Evolutionary conservation across 768 basidiomycete genomes (phyloP).

Genomic region (Tephrocybe sp.): DNA sequence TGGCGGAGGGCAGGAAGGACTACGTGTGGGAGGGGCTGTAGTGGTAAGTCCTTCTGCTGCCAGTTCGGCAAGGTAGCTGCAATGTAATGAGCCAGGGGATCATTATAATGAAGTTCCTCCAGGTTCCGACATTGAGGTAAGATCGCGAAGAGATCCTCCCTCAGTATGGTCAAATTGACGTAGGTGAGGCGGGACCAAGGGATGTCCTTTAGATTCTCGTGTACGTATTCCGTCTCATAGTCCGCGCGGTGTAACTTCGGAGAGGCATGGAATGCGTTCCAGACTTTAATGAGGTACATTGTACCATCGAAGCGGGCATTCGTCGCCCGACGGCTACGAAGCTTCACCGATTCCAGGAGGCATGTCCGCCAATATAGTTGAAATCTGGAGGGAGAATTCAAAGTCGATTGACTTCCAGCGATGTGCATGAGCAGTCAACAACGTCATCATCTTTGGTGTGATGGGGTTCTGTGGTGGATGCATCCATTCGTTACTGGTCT

Average conservation of each 20-base stretch:
- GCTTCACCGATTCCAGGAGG: slow-evolving; percentile 5
- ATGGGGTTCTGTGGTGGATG: background rate
- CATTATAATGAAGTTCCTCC: slow-evolving; percentile 6
- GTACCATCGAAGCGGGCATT: background rate
- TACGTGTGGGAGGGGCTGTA: background rate
- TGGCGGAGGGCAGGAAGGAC: slow-evolving; percentile 8
- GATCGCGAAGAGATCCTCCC: slow-evolving; percentile 1
- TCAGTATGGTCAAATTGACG: background rate
- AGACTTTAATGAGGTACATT: background rate
- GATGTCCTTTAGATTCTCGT: background rate
- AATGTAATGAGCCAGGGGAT: background rate
- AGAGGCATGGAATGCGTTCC: slow-evolving; percentile 8
- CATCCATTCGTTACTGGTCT: background rate
- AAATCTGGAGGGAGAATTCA: slow-evolving; percentile 3
- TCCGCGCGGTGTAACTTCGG: background rate
- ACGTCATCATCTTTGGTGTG: slow-evolving; percentile 7
- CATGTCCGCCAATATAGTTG: background rate
- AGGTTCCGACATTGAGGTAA: background rate
- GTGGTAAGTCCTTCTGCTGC: background rate
- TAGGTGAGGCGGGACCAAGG: slow-evolving; percentile 9
- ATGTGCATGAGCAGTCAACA: slow-evolving; percentile 6
- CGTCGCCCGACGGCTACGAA: background rate
- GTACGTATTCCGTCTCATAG: slow-evolving; percentile 1
- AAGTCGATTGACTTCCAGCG: slow-evolving; percentile 12
- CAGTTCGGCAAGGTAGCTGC: background rate